phyloP scores from a whole-genome alignment of 306 rosid genomes.

The Myrica gale region DNA sequence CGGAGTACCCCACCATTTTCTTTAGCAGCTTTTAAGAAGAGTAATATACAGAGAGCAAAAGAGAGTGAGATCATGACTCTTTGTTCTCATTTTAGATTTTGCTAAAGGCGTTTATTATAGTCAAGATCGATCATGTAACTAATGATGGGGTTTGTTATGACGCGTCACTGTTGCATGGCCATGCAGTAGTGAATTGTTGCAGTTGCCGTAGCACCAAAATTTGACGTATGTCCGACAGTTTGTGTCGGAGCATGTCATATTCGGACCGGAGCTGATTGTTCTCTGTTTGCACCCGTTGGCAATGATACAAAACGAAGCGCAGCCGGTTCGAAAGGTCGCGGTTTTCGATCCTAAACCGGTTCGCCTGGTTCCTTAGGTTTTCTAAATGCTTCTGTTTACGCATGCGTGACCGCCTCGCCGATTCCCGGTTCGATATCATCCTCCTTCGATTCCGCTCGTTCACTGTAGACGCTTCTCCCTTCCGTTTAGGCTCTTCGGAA shows the following conservation, averaged over 20 bases:
- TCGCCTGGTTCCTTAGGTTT: conserved; percentile 72
- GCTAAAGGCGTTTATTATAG: conserved; percentile 19
- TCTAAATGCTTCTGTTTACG: conserved; percentile 84
- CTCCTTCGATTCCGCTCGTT: conserved; percentile 71
- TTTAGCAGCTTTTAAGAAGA: conserved; percentile 36
- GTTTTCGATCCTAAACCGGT: conserved; percentile 59
- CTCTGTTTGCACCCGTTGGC: conserved; percentile 45
- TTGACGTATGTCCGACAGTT: conserved; percentile 46
- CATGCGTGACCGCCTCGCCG: conserved; percentile 91
- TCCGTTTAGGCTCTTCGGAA: conserved; percentile 22
- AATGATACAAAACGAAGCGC: conserved; percentile 40
- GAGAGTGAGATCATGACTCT: conserved; percentile 15
- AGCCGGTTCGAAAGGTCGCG: conserved; percentile 60
- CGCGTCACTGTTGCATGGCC: conserved; percentile 55
- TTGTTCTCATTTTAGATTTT: conserved; percentile 32
- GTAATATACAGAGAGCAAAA: neutral
- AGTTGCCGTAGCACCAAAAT: conserved; percentile 54
- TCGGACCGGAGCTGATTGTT: conserved; percentile 62
- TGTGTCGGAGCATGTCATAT: conserved; percentile 46
- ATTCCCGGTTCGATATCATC: conserved; percentile 90
- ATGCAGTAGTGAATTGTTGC: conserved; percentile 44
- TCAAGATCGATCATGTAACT: conserved; percentile 38
- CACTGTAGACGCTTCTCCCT: conserved; percentile 16
- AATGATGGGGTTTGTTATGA: conserved; percentile 42
- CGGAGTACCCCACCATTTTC: conserved; percentile 33